A percentile compares a stretch with the other conserved stretches of the same genome.
Evolutionary conservation across 352 stramenopile genomes (phyloP).

Genomic region (Pythium guiyangense): DNA sequence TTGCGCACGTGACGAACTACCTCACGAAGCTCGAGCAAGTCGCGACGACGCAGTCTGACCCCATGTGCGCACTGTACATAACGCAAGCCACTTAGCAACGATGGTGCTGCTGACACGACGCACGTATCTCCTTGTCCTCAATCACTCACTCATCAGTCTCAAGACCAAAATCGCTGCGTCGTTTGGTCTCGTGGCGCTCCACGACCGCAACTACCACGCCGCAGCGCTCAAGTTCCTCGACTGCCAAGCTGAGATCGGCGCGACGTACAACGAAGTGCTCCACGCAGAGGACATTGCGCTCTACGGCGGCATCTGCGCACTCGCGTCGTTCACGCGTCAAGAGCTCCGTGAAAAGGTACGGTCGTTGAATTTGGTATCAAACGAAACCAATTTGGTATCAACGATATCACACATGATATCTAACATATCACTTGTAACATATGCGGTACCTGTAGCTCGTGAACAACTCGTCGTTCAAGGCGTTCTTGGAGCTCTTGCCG

Average conservation of each 20-base stretch:
- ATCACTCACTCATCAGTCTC: slow-evolving; percentile 25
- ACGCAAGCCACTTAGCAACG: neutral
- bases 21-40: slow-evolving; percentile 85
- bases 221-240: slow-evolving; percentile 80
- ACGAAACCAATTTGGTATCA: too few species aligned
- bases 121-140: too few species aligned
- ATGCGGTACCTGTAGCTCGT: slow-evolving; percentile 40
- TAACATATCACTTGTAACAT: too few species aligned
- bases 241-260: slow-evolving; percentile 73
- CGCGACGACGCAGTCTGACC: slow-evolving; percentile 54
- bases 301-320: slow-evolving; percentile 80
- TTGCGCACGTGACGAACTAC: slow-evolving; percentile 83
- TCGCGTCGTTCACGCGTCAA: slow-evolving; percentile 81
- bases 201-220: slow-evolving; percentile 77
- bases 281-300: slow-evolving; percentile 85
- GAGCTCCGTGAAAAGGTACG: slow-evolving; percentile 72
- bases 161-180: slow-evolving; percentile 79
- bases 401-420: too few species aligned
- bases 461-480: slow-evolving; percentile 86
- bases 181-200: slow-evolving; percentile 74
- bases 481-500: slow-evolving; percentile 83
- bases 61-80: slow-evolving; percentile 34
- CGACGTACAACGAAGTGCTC: slow-evolving; percentile 80
- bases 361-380: neutral
- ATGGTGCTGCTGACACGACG: too few species aligned